A percentile compares a stretch with the other conserved stretches of the same genome.
These are phyloP conservation scores for Aegilops tauschii DNA, from an alignment of 176 grass and related monocot genomes.

Conservation along the genomic window DNA sequence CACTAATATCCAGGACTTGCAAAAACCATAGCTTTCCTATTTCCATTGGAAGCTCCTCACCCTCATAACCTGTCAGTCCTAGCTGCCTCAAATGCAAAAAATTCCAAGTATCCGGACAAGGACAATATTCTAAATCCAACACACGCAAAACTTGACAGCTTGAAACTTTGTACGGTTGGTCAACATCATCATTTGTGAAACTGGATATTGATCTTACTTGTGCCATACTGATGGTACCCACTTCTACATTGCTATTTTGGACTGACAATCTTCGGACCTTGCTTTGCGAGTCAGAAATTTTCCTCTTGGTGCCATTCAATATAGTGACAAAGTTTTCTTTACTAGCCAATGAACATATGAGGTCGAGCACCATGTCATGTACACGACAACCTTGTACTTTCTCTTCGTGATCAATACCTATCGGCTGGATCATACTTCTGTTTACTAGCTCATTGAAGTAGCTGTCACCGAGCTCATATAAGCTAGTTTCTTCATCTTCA, in stretches of 20 bases:
- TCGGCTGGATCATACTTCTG: not conserved
- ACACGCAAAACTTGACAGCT: not conserved
- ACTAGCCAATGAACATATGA: not conserved
- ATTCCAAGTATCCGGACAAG: not conserved
- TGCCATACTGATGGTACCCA: not conserved
- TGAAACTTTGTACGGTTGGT: not conserved
- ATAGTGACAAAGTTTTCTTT: not conserved
- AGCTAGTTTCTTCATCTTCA: not conserved
- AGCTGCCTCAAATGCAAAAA: not conserved
- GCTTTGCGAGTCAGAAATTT: not conserved
- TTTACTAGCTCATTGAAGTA: not conserved
- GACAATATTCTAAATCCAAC: not conserved
- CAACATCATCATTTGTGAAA: too few species aligned
- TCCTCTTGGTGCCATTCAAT: not conserved
- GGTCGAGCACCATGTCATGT: not conserved
- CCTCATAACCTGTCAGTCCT: accelerated
- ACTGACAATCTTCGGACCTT: not conserved
- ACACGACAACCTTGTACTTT: not conserved
- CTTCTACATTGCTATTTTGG: not conserved
- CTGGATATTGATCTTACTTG: not conserved
- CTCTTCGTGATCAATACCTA: accelerated
- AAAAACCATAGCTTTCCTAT: not conserved
- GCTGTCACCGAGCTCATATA: not conserved
- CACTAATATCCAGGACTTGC: not conserved
- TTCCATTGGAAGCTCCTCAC: not conserved